Evolutionary conservation across 2,329 filamentous ascomycete species (phyloP).

Genomic region (Calonectria pseudoreteaudii): DNA sequence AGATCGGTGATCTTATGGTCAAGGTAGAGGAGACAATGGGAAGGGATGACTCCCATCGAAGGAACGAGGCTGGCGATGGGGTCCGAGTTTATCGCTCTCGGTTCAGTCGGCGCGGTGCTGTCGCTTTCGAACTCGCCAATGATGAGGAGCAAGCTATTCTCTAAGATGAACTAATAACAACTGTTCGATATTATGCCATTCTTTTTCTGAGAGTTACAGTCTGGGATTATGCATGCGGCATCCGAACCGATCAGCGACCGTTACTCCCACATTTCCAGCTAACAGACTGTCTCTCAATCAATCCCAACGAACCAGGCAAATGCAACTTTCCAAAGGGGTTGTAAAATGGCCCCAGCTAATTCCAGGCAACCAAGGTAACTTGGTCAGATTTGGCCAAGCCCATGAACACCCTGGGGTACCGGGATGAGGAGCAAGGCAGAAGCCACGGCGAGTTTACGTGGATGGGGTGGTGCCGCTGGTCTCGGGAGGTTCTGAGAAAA

Average conservation of each 20-base stretch:
- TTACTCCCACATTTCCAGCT: constrained; percentile 8
- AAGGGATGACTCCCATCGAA: neutral
- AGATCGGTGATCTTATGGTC: neutral
- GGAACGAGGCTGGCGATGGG: neutral
- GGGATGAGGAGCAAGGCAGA: constrained; percentile 22
- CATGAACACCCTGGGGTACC: constrained; percentile 25
- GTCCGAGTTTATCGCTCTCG: neutral
- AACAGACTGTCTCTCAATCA: neutral
- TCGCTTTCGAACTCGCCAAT: neutral
- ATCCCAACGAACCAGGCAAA: neutral
- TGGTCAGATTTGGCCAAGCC: constrained; percentile 22
- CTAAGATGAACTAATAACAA: neutral
- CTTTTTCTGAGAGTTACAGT: constrained; percentile 39
- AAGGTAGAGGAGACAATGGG: neutral
- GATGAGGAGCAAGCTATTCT: neutral
- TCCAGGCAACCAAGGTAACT: neutral
- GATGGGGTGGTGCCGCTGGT: constrained; percentile 14
- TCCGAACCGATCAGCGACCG: constrained; percentile 31
- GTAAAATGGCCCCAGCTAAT: constrained; percentile 1
- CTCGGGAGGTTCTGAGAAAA: neutral
- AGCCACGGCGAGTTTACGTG: constrained; percentile 26
- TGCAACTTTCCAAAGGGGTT: constrained; percentile 9
- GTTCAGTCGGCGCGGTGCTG: neutral
- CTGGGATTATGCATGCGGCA: constrained; percentile 37
- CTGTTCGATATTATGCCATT: constrained; percentile 30